A percentile compares a stretch with the other conserved stretches of the same genome.
These are phyloP conservation scores for Climacium dendroides DNA, from an alignment of 225 moss, liverwort and hornwort species.

Conservation along the genomic window DNA sequence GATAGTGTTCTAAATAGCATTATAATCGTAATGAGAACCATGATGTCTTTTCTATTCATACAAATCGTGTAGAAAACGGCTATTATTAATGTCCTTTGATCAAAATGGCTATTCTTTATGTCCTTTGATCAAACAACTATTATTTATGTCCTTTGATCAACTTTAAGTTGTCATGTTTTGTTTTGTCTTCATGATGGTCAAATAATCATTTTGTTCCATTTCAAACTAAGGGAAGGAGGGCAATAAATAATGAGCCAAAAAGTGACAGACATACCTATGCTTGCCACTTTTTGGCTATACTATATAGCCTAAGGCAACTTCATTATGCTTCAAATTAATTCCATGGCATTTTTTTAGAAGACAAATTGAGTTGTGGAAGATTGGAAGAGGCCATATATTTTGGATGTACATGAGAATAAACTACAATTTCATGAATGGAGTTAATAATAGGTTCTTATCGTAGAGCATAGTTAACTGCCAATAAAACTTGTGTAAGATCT, in stretches of 20 bases:
- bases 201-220: neutral
- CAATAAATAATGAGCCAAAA: neutral
- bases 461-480: no score
- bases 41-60: neutral
- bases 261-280: no score
- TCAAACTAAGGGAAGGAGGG: neutral
- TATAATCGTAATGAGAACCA: no score
- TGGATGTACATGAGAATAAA: fast-evolving
- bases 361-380: neutral
- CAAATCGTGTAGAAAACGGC: neutral
- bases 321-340: neutral
- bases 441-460: no score
- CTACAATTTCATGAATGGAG: no score
- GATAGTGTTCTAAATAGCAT: neutral
- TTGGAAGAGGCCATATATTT: no score
- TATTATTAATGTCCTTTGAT: neutral
- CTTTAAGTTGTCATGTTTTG: neutral
- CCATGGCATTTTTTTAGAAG: neutral
- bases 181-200: fast-evolving
- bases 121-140: no score
- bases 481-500: no score
- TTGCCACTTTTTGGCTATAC: no score
- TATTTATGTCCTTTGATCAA: no score
- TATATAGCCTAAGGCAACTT: neutral
- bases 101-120: neutral